Conservation (phyloP, 2,329 filamentous ascomycete species). For the Orbilia javanica region DNA sequence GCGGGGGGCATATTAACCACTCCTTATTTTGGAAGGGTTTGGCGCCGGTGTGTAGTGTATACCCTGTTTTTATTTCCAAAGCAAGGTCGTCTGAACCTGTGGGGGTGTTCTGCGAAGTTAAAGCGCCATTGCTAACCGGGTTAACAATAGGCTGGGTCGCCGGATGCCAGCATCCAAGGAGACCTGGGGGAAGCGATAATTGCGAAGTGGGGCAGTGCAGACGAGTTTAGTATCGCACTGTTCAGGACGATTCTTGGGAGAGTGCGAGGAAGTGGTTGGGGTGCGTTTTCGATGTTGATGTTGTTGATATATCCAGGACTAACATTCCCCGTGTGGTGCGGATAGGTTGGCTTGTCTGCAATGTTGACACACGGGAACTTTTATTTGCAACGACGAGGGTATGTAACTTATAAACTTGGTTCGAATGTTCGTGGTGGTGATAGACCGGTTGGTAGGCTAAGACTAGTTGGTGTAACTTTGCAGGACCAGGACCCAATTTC, state of each 20-base stretch:
- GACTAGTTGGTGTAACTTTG: background rate
- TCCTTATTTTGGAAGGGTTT: slow-evolving; percentile 91
- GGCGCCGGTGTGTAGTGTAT: slow-evolving; percentile 70
- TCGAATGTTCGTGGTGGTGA: background rate
- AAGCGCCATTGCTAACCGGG: background rate
- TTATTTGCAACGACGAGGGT: slow-evolving; percentile 80
- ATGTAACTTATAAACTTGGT: background rate
- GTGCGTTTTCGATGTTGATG: slow-evolving; percentile 1
- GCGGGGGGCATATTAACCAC: slow-evolving; percentile 93
- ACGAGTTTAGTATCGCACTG: slow-evolving; percentile 72
- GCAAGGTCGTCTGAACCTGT: too few relatives aligned
- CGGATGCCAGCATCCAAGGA: slow-evolving; percentile 14
- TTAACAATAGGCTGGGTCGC: slow-evolving; percentile 10
- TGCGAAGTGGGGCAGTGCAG: slow-evolving; percentile 76
- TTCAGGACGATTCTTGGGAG: slow-evolving; percentile 76
- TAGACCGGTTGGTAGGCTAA: background rate
- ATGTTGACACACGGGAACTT: slow-evolving; percentile 70
- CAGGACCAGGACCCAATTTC: slow-evolving; percentile 82
- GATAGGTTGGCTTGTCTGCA: slow-evolving; percentile 78
- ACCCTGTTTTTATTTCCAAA: background rate
- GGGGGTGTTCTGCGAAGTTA: background rate
- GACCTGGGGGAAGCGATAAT: slow-evolving; percentile 73
- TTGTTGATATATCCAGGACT: background rate
- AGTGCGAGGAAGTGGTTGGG: slow-evolving; percentile 88
- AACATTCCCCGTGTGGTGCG: background rate